Evolutionary conservation across 805 yeast genomes (phyloP).

Genomic region (Starmerella etchellsii): DNA sequence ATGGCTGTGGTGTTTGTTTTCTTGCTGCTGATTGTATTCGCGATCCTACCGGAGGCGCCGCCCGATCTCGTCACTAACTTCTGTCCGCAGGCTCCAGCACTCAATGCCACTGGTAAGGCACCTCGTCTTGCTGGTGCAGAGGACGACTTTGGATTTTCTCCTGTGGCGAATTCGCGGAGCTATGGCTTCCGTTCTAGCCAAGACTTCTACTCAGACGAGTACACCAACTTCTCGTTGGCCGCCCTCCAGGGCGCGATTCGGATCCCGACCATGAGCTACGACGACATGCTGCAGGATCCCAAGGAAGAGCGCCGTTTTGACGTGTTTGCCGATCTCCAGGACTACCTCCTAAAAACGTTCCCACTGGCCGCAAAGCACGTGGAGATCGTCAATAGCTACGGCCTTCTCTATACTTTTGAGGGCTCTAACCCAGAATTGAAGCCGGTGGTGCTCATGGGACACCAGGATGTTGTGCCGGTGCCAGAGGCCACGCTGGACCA

Average conservation of each 20-base stretch:
- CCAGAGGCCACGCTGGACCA: slow-evolving; percentile 38
- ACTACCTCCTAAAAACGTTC: slow-evolving; percentile 37
- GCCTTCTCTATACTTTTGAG: slow-evolving; percentile 52
- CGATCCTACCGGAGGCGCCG: slow-evolving; percentile 18
- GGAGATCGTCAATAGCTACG: slow-evolving; percentile 46
- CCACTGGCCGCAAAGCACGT: slow-evolving; percentile 39
- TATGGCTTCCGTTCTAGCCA: slow-evolving; percentile 1
- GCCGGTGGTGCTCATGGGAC: slow-evolving; percentile 64
- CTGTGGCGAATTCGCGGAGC: neutral
- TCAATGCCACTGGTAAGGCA: neutral
- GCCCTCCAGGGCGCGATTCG: slow-evolving; percentile 41
- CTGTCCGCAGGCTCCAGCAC: slow-evolving; percentile 17
- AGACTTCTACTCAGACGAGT: slow-evolving; percentile 12
- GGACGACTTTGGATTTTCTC: neutral
- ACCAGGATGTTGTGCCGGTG: slow-evolving; percentile 74
- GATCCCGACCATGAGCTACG: slow-evolving; percentile 54
- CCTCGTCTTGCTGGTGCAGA: slow-evolving; percentile 1
- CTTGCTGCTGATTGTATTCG: slow-evolving; percentile 12
- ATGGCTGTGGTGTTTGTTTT: slow-evolving; percentile 16
- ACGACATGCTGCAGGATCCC: slow-evolving; percentile 35
- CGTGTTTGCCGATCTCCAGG: slow-evolving; percentile 35
- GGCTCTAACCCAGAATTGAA: slow-evolving; percentile 42
- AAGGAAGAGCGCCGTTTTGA: slow-evolving; percentile 41
- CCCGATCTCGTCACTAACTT: slow-evolving; percentile 17
- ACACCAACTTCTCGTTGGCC: slow-evolving; percentile 12